Evolutionary conservation across 176 grass and related monocot species (phyloP), one percentile per base, ranked within the genome.

Genomic region (Tuctoria greenei): DNA sequence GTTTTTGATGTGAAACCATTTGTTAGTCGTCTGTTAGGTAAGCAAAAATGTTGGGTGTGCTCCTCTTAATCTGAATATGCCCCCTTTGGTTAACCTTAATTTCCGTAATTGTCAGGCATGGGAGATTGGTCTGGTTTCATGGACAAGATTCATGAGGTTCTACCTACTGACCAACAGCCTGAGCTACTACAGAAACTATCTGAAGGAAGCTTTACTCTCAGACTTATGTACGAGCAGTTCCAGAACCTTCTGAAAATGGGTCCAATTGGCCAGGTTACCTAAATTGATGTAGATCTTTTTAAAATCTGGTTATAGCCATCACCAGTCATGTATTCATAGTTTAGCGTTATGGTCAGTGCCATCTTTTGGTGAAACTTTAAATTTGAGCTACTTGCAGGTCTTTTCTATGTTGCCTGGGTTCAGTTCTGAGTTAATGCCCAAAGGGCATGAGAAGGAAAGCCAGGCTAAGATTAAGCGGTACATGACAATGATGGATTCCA

Each of bases 401-500:
- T 95, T 99, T 79, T 99, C 95, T 62, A 95, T 99, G 95, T 76
- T 99, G 57, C 95, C 92, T 88, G 87, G 89, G 66, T 95, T 99
- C 72, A 90, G 89, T 70, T 56, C 84, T 45, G 89, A 95, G 79
- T 82, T 99, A 62, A 99, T 99, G 95, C 85, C 95, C 37, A 88
- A 95, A 88, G 95, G 95, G 21, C 95, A 99, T 35, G 89, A 99
- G 65, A 99, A 95, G 73, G 89, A 95, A 82, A 90, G 92, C 20
- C 89, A 92, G 73, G 92, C 95, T 17, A 99, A 99, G 85, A 99
- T 95, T 77, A 99, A 99, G 80, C 84, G 87, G 11, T 99, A 92
- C 80, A 95, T 99, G 95, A 99, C 92, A 0, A 99, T 92, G 87
- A 99, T 95, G 95, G 91, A 99, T 91, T 99, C 89, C 46, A 92